Evolutionary conservation across 2,329 filamentous ascomycete genomes (phyloP).

Genomic region (Chaetomiaceae sp.): DNA sequence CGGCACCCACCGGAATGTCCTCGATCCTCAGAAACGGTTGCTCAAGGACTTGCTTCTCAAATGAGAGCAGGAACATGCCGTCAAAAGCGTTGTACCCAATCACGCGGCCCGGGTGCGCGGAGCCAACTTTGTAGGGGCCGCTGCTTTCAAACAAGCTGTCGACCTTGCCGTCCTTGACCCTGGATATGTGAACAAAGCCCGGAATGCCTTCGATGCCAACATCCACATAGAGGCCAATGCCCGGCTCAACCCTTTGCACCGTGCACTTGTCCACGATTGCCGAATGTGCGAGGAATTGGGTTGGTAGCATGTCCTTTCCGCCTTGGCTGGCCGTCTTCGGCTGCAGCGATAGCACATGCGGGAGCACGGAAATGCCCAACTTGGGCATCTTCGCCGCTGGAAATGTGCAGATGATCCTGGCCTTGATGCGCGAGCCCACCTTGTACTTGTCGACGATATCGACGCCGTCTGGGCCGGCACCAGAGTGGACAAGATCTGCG

Average conservation of each 20-base stretch:
- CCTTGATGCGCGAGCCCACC: constrained; percentile 76
- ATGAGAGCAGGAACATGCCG: constrained; percentile 75
- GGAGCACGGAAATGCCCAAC: constrained; percentile 78
- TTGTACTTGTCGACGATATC: constrained; percentile 75
- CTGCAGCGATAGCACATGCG: constrained; percentile 67
- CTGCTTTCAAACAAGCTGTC: constrained; percentile 71
- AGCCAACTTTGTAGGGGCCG: constrained; percentile 71
- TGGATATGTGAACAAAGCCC: constrained; percentile 94
- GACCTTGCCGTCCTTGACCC: constrained; percentile 82
- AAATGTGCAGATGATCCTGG: constrained; percentile 81
- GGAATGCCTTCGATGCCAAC: constrained; percentile 60
- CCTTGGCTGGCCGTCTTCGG: constrained; percentile 39
- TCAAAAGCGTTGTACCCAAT: constrained; percentile 84
- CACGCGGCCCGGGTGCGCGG: constrained; percentile 73
- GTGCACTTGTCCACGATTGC: constrained; percentile 70
- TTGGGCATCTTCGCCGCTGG: constrained; percentile 73
- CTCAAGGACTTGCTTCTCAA: constrained; percentile 74
- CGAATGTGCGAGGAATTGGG: constrained; percentile 61
- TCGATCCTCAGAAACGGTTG: constrained; percentile 89
- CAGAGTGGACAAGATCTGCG: constrained; percentile 85
- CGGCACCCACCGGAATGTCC: constrained; percentile 73
- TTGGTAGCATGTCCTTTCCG: constrained; percentile 41
- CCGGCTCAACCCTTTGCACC: constrained; percentile 71
- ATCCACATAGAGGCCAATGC: constrained; percentile 75
- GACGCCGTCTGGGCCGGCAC: constrained; percentile 60